Percentiles rank a stretch among this genome's conserved stretches.
phyloP scores from a whole-genome alignment of 768 basidiomycete genomes.

The Podaxis mareebaensis region DNA sequence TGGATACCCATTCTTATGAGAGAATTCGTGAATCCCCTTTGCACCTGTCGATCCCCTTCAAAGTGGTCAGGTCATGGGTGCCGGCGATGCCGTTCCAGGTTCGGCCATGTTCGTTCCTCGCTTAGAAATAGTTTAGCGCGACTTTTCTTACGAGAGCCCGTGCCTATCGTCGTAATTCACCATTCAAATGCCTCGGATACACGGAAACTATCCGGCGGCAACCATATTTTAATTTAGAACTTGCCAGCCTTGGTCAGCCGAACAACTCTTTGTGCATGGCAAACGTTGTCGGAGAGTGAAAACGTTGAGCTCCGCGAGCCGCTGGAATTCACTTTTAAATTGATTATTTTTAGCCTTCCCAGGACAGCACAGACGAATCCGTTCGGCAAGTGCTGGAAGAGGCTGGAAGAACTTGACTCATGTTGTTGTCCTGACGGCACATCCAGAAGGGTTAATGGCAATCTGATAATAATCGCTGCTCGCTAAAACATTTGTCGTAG shows the following conservation, averaged over 20 bases:
- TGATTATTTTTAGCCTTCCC: neutral
- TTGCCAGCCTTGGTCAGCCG: too few relatives aligned
- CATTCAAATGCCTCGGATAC: neutral
- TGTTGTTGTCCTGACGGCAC: neutral
- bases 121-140: neutral
- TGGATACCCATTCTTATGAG: neutral
- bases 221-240: neutral
- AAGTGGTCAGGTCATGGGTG: neutral
- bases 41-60: neutral
- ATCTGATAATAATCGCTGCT: constrained; percentile 4
- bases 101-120: neutral
- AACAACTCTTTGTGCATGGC: neutral
- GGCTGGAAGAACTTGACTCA: neutral
- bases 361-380: neutral
- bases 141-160: neutral
- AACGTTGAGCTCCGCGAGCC: neutral
- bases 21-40: neutral
- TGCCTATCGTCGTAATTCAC: neutral
- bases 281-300: neutral
- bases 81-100: neutral
- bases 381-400: neutral
- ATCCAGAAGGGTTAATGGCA: neutral
- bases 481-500: neutral
- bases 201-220: constrained; percentile 7
- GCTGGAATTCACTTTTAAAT: neutral